Evolutionary conservation across 2,329 filamentous ascomycete species (phyloP).

Genomic region (Ophiosphaerella narmari): DNA sequence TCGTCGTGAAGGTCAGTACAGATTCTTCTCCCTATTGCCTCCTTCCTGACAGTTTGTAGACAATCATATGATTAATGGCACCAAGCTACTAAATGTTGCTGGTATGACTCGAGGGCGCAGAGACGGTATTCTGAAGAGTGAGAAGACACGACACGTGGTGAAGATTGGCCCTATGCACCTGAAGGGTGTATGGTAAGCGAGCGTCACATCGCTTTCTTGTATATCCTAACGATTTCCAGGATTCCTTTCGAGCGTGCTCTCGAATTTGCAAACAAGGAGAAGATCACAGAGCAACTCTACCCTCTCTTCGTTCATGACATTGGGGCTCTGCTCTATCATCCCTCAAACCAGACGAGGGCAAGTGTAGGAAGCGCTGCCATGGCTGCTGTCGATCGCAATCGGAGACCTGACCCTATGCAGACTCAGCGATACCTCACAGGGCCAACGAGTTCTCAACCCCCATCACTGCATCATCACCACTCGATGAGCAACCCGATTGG

Average conservation of each 20-base stretch:
- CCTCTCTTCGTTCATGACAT: slow-evolving; percentile 98
- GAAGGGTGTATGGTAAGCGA: slow-evolving; percentile 66
- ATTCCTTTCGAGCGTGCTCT: slow-evolving; percentile 97
- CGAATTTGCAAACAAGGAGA: slow-evolving; percentile 99
- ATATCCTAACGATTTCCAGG: slow-evolving; percentile 58
- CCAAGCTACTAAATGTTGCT: slow-evolving; percentile 93
- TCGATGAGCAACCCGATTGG: slow-evolving; percentile 66
- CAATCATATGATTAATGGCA: slow-evolving; percentile 99
- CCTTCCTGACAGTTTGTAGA: slow-evolving; percentile 57
- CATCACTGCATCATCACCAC: slow-evolving; percentile 73
- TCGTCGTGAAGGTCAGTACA: slow-evolving; percentile 75
- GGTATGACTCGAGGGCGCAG: slow-evolving; percentile 96
- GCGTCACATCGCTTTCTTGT: not conserved
- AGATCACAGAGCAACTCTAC: slow-evolving; percentile 94
- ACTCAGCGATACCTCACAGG: slow-evolving; percentile 62
- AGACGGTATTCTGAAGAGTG: slow-evolving; percentile 96
- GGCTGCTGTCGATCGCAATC: slow-evolving; percentile 72
- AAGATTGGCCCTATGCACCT: slow-evolving; percentile 99
- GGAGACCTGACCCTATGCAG: slow-evolving; percentile 47
- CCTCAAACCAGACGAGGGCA: slow-evolving; percentile 80
- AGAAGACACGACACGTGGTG: slow-evolving; percentile 94
- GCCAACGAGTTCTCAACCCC: slow-evolving; percentile 63
- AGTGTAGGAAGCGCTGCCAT: slow-evolving; percentile 73
- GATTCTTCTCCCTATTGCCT: not conserved
- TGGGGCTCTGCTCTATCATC: slow-evolving; percentile 89